Conservation (phyloP, 163 green algal genomes). For the Prototheca wickerhamii region DNA sequence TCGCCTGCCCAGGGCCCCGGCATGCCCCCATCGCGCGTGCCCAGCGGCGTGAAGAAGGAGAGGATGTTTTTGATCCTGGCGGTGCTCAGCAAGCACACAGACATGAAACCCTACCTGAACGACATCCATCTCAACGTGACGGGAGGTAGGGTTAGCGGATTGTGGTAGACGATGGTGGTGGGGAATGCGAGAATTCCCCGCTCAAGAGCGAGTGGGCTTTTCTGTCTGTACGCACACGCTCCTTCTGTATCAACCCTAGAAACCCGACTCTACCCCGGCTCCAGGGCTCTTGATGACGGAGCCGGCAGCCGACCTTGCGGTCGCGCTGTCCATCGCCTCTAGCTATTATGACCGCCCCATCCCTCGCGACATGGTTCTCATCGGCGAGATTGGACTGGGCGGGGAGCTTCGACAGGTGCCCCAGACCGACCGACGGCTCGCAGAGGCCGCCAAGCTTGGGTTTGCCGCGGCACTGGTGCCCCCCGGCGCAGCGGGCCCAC, state of each 20-base stretch:
- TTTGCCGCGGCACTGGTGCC: constrained; percentile 23
- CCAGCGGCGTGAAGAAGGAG: constrained; percentile 40
- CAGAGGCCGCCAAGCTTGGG: constrained; percentile 50
- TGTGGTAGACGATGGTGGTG: not conserved
- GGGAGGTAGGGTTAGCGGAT: constrained; percentile 33
- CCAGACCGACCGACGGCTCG: constrained; percentile 40
- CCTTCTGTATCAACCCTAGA: not conserved
- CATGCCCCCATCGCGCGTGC: constrained; percentile 23
- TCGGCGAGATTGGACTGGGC: constrained; percentile 48
- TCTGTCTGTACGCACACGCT: not conserved
- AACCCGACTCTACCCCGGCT: not conserved
- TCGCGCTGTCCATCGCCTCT: constrained; percentile 64
- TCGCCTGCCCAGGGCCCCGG: not conserved
- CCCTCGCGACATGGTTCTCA: constrained; percentile 16
- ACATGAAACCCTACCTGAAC: constrained; percentile 32
- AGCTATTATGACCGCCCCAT: constrained; percentile 46
- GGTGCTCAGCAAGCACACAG: constrained; percentile 66
- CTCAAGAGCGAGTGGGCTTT: not conserved
- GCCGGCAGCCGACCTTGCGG: constrained; percentile 69
- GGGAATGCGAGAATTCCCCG: not conserved
- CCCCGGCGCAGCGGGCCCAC: not conserved
- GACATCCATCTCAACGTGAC: constrained; percentile 72
- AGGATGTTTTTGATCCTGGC: constrained; percentile 61
- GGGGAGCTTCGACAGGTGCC: constrained; percentile 48
- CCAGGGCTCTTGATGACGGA: constrained; percentile 43